A percentile compares a stretch with the other conserved stretches of the same genome.
Conservation (phyloP, 2,329 filamentous ascomycete species). For the Xylariales sp. region DNA sequence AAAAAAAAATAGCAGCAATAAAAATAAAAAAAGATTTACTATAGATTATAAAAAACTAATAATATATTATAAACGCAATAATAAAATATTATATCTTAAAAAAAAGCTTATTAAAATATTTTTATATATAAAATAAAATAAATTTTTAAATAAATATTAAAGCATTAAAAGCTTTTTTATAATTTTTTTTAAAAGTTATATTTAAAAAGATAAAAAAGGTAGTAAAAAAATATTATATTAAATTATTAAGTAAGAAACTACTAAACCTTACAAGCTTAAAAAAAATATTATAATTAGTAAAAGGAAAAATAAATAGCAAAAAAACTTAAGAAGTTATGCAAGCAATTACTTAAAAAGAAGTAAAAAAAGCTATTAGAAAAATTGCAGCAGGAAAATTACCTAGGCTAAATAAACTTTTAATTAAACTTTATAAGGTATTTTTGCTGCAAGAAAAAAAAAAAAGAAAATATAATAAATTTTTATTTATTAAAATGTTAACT, state of each 20-base stretch:
- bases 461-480: not conserved
- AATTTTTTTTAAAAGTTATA: not conserved
- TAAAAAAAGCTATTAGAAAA: not conserved
- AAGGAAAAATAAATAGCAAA: not conserved
- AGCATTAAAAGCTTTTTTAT: constrained; percentile 9
- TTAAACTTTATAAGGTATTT: not conserved
- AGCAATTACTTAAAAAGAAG: not conserved
- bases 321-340: not conserved
- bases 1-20: constrained; percentile 4
- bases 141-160: not conserved
- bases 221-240: constrained; percentile 1
- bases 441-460: too few species aligned
- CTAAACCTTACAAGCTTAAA: not conserved
- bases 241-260: not conserved
- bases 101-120: not conserved
- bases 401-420: not conserved
- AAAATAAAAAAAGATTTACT: constrained; percentile 2
- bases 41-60: not conserved
- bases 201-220: constrained; percentile 4
- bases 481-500: too few species aligned
- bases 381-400: not conserved
- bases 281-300: not conserved
- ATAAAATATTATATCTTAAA: not conserved
- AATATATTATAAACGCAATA: not conserved
- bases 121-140: not conserved